phyloP scores from a whole-genome alignment of 371 early-diverging fungal species.

The Rhizopus sp. region DNA sequence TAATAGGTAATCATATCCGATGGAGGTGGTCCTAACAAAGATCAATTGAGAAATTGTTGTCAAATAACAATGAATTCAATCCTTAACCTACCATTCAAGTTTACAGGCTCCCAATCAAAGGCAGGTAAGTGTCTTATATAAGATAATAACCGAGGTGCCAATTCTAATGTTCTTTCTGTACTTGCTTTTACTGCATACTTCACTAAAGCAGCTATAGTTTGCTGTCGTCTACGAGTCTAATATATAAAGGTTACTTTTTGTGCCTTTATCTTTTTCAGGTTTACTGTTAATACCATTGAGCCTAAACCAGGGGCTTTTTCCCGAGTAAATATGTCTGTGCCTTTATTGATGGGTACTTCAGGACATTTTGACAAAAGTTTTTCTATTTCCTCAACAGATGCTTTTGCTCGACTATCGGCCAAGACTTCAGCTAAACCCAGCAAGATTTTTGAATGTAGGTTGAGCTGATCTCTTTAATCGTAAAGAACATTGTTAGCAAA shows the following conservation, averaged over 20 bases:
- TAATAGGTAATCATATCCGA: slow-evolving; percentile 46
- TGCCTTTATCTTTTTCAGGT: not conserved
- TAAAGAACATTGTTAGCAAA: not conserved
- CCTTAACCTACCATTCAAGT: slow-evolving; percentile 28
- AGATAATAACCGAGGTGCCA: slow-evolving; percentile 37
- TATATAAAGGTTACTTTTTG: not conserved
- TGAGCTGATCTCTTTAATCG: slow-evolving; percentile 25
- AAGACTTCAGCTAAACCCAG: slow-evolving; percentile 61
- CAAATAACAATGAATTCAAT: not conserved
- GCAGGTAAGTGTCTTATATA: slow-evolving; percentile 40
- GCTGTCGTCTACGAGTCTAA: slow-evolving; percentile 51
- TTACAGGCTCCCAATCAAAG: slow-evolving; percentile 33
- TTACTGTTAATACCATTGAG: slow-evolving; percentile 22
- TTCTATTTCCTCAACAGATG: slow-evolving; percentile 35
- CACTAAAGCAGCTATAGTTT: slow-evolving; percentile 48
- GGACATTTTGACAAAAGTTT: slow-evolving; percentile 41
- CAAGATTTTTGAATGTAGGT: slow-evolving; percentile 64
- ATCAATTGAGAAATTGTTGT: not conserved
- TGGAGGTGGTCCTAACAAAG: slow-evolving; percentile 26
- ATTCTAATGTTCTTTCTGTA: slow-evolving; percentile 21
- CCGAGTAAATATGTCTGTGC: slow-evolving; percentile 19
- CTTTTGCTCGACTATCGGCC: slow-evolving; percentile 50
- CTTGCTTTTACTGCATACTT: slow-evolving; percentile 44
- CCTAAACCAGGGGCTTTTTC: slow-evolving; percentile 23
- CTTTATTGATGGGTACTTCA: slow-evolving; percentile 34